A percentile compares a stretch with the other conserved stretches of the same genome.
phyloP scores from a whole-genome alignment of 805 yeast genomes.

The Wickerhamomyces subpelliculosus region DNA sequence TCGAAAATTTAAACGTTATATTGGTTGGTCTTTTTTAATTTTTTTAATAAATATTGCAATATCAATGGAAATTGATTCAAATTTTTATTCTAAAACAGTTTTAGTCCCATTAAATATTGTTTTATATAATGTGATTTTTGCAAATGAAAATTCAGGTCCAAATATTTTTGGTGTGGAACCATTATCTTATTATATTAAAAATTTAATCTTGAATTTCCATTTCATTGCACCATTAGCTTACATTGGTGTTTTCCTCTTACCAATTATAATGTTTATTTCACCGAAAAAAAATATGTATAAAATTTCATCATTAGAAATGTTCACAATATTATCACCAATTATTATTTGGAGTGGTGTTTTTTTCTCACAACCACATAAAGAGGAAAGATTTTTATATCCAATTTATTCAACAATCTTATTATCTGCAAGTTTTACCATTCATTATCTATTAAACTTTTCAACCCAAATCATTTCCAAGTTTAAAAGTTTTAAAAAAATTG shows the following conservation, averaged over 20 bases:
- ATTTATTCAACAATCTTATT: conserved; percentile 64
- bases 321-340: conserved; percentile 41
- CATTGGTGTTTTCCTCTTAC: conserved; percentile 29
- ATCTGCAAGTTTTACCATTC: conserved; percentile 49
- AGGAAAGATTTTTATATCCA: conserved; percentile 86
- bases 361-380: conserved; percentile 79
- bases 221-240: conserved; percentile 36
- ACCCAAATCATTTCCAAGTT: neutral
- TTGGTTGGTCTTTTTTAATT: conserved; percentile 20
- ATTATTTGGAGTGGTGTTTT: conserved; percentile 64
- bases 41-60: conserved; percentile 17
- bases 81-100: conserved; percentile 50
- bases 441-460: conserved; percentile 9
- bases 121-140: conserved; percentile 67
- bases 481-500: neutral
- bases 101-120: conserved; percentile 81
- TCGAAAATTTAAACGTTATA: conserved; percentile 11
- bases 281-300: conserved; percentile 5
- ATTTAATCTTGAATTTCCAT: conserved; percentile 72
- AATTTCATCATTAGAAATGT: conserved; percentile 7
- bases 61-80: conserved; percentile 45
- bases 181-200: conserved; percentile 58
- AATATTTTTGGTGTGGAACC: conserved; percentile 88
- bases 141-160: conserved; percentile 69
- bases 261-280: conserved; percentile 15